Evolutionary conservation across 208 protist species (phyloP).

Genomic region (Leishmania arabica): DNA sequence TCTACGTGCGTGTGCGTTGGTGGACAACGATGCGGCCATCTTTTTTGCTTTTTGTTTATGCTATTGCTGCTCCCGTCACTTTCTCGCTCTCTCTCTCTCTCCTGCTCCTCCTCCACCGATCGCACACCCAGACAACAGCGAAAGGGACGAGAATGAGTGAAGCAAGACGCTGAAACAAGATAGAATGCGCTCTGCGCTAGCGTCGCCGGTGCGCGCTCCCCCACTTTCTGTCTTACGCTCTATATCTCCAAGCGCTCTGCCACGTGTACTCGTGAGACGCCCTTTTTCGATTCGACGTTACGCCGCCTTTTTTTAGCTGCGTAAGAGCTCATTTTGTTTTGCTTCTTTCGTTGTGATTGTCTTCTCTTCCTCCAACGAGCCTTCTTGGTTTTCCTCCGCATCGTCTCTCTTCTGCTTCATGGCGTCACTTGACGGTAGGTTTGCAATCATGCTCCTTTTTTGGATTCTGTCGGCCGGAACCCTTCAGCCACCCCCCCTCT

Average conservation of each 20-base stretch:
- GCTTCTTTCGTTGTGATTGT: background rate
- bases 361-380: background rate
- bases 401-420: background rate
- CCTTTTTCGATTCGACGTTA: background rate
- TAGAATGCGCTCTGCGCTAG: background rate
- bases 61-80: too few relatives aligned
- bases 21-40: slow-evolving; percentile 6
- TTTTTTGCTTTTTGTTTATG: slow-evolving; percentile 10
- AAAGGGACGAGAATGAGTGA: background rate
- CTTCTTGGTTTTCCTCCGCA: background rate
- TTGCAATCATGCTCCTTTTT: background rate
- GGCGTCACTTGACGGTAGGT: background rate
- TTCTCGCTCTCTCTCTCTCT: slow-evolving; percentile 5
- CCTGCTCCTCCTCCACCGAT: too few relatives aligned
- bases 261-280: background rate
- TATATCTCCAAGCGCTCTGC: slow-evolving; percentile 19
- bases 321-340: background rate
- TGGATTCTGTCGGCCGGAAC: background rate
- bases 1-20: slow-evolving; percentile 9
- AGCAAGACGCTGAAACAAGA: background rate
- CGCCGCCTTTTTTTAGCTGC: background rate
- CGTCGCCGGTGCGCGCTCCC: background rate
- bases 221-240: background rate
- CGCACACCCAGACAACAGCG: too few relatives aligned
- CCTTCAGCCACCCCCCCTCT: background rate